Conservation (phyloP, 768 basidiomycete genomes). For the Scleroderma bovista region DNA sequence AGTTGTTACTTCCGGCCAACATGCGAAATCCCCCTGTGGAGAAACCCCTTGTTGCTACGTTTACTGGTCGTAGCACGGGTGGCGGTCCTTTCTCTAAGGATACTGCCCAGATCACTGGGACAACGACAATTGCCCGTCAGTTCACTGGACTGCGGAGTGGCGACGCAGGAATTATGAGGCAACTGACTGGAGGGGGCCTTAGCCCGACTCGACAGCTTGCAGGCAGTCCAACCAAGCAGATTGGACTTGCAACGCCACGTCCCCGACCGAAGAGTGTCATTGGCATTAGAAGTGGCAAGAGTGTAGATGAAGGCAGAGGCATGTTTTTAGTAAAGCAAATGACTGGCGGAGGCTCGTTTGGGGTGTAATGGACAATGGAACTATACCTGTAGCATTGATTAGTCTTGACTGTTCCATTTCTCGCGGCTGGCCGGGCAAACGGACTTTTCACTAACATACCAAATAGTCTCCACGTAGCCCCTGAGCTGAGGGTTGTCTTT, state of each 20-base stretch:
- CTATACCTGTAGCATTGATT: neutral
- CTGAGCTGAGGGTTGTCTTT: neutral
- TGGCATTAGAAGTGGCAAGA: slow-evolving; percentile 58
- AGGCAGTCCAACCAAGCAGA: slow-evolving; percentile 66
- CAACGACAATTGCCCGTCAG: slow-evolving; percentile 68
- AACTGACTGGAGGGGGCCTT: slow-evolving; percentile 62
- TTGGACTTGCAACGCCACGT: slow-evolving; percentile 38
- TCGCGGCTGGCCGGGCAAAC: too few species aligned
- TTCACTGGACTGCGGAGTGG: slow-evolving; percentile 57
- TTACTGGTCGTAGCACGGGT: slow-evolving; percentile 35
- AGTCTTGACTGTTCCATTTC: neutral
- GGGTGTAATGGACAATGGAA: slow-evolving; percentile 11
- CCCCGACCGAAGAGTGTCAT: slow-evolving; percentile 77
- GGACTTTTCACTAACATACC: too few species aligned
- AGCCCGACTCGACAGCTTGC: slow-evolving; percentile 63
- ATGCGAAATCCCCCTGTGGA: slow-evolving; percentile 44
- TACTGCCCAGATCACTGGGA: slow-evolving; percentile 57
- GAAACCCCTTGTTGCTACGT: slow-evolving; percentile 40
- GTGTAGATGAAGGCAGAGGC: slow-evolving; percentile 58
- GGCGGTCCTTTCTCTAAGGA: slow-evolving; percentile 28
- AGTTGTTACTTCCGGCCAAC: slow-evolving; percentile 53
- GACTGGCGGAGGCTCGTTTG: slow-evolving; percentile 48
- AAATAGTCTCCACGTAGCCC: neutral
- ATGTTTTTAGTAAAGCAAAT: slow-evolving; percentile 77
- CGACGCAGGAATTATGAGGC: slow-evolving; percentile 36